Base-by-base conservation (phyloP, 805 yeast genomes). In the Yamadazyma philogaea region DNA sequence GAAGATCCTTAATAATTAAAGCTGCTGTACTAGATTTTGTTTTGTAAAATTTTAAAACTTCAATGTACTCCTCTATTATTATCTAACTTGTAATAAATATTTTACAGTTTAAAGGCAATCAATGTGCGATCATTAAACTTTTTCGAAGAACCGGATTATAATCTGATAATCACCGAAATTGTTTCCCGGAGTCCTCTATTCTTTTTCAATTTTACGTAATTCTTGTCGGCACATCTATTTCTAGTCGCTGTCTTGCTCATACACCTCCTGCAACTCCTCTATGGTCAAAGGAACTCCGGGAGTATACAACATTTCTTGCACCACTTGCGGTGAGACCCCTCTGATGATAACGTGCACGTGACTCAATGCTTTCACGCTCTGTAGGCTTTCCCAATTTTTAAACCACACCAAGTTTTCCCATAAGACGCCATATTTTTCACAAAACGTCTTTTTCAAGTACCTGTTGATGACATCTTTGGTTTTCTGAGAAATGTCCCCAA, bases 311-410 rank as follows among this genome's bases (percentile, higher is more conserved):
- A 56, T 38, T 19, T 41, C 17, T 6, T 51, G 40, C 6, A 63
- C 37, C 10, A 59, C 54, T 3, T 58, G 61, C 10, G 50, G 34
- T 3, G 56, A 49, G 18, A 71, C 52, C n/a, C 69, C 74, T 37
- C 64, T 72, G 10, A 84, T 49, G 21, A 84, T 53, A 2, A 84
- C 76, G 59, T 84, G 93, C n/a, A 84, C 63, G 55, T 84, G 93
- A 18, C 88, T 82, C 27, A 84, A 65, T 22, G 77, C 70, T 49
- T 68, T 73, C 5, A 85, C 82, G 56, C 88, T 82, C 56, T 85
- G 93, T 31, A 85, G 58, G 6, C 74, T 69, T 6, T 82, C 75
- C 78, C 85, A 84, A 56, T 85, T 85, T 50, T 84, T 73, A 59
- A 84, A 85, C 91, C 91, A 84, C 1, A 70, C 56, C 34, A 75